Conservation (phyloP, 768 basidiomycete species). For the Paxillus rubicundulus region DNA sequence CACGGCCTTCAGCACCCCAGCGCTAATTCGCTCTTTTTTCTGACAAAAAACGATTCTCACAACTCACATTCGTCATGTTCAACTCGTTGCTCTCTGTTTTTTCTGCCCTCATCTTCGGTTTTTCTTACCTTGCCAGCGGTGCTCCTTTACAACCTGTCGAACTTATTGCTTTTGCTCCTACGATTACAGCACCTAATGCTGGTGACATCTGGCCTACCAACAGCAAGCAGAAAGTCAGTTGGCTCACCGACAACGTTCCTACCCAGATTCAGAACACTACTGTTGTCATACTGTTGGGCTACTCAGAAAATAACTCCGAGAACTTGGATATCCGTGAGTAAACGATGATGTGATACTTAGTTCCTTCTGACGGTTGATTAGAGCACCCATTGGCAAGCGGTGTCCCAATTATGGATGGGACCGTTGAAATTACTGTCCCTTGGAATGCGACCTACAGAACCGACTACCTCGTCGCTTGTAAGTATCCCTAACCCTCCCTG, state of each 20-base stretch:
- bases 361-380: constrained; percentile 25
- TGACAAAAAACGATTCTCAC: constrained; percentile 10
- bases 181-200: constrained; percentile 39
- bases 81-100: constrained; percentile 22
- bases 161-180: constrained; percentile 40
- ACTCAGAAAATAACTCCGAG: constrained; percentile 36
- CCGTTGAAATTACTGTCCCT: constrained; percentile 53
- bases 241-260: constrained; percentile 42
- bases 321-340: constrained; percentile 49
- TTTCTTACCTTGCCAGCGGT: constrained; percentile 26
- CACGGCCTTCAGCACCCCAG: constrained; percentile 3
- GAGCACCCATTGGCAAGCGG: constrained; percentile 55
- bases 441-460: constrained; percentile 34
- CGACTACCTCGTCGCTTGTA: constrained; percentile 63
- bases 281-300: constrained; percentile 48
- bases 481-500: constrained; percentile 28
- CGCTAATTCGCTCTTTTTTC: constrained; percentile 21
- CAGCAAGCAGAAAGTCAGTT: constrained; percentile 39
- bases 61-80: constrained; percentile 19
- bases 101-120: constrained; percentile 30
- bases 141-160: constrained; percentile 28
- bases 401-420: constrained; percentile 52
- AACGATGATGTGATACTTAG: no score
- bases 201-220: constrained; percentile 38
- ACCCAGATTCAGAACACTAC: constrained; percentile 30